Base-by-base conservation (phyloP, 2,329 filamentous ascomycete species). In the Alternaria arborescens region DNA sequence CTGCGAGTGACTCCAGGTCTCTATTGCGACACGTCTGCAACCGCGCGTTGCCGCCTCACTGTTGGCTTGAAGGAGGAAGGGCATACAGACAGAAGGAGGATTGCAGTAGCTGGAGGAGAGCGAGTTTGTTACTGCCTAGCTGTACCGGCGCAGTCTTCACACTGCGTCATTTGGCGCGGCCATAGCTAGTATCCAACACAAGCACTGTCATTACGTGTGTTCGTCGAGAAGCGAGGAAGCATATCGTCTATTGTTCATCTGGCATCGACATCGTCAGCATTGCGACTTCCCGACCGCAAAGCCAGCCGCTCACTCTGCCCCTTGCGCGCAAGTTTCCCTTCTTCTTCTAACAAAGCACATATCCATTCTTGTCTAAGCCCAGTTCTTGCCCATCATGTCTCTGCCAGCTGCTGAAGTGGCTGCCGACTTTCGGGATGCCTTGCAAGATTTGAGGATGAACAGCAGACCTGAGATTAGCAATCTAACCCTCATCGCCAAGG, bases 381-480 rank as follows among this genome's bases (percentile, higher is more conserved):
- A 67, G 52, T 60, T 51, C 52, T 70, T 74, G 78, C 78, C 81
- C 83, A 84, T 80, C 82, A 91, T 90, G 88, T 88, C 87, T 80
- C 83, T 85, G 68, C 84, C 83, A 68, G 89, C 91, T 66, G 93
- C 92, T 78, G 93, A 97, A 81, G 92, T 99, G 71, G 94, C 94
- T 65, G 91, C 94, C 80, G 95, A 98, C 82, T 99, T 97, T 82
- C 92, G 91, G 78, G 91, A 93, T 76, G 95, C 94, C 55, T 84
- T 99, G 77, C 92, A 97, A 82, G 94, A 97, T 80, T 85, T 99
- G 74, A 92, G 91, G 68, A 87, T 89, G 77, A 97, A 97, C 82
- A 92, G 93, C 81, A 90, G 93, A 76, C 93, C 93, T 80, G 94
- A 98, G 81, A 99, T 99, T 79, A 94, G 91, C 85, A 98, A 96